phyloP scores from a whole-genome alignment of 148 eudicot species.

The Selenicereus undatus region DNA sequence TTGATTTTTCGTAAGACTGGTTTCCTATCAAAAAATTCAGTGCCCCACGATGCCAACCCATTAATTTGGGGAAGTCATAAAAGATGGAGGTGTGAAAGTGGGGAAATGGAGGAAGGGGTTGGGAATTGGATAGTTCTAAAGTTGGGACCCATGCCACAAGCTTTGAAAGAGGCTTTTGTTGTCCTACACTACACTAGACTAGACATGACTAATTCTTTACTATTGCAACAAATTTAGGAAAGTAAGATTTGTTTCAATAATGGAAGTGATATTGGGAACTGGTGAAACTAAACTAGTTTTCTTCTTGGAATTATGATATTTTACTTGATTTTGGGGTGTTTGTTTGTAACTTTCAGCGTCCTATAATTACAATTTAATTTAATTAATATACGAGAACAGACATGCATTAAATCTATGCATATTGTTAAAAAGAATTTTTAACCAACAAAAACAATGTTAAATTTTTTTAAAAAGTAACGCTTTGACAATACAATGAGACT shows the following conservation, averaged over 20 bases:
- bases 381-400: too few species aligned
- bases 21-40: conserved; percentile 2
- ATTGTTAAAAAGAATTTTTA: too few species aligned
- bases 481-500: too few species aligned
- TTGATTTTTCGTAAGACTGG: too few species aligned
- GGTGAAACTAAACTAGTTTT: background rate
- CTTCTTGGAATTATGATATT: background rate
- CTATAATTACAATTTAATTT: too few species aligned
- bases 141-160: background rate
- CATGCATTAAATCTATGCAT: too few species aligned
- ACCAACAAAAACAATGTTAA: too few species aligned
- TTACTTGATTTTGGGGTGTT: background rate
- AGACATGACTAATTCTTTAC: background rate
- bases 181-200: background rate
- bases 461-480: too few species aligned
- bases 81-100: conserved; percentile 3
- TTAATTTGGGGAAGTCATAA: conserved; percentile 9
- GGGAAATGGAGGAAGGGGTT: background rate
- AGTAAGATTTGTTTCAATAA: background rate
- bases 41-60: conserved; percentile 6
- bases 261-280: background rate
- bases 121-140: conserved; percentile 13
- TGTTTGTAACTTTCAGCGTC: too few species aligned
- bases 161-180: background rate
- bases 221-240: background rate